Evolutionary conservation across 306 rosid genomes (phyloP).

Genomic region (Quercus parvula): DNA sequence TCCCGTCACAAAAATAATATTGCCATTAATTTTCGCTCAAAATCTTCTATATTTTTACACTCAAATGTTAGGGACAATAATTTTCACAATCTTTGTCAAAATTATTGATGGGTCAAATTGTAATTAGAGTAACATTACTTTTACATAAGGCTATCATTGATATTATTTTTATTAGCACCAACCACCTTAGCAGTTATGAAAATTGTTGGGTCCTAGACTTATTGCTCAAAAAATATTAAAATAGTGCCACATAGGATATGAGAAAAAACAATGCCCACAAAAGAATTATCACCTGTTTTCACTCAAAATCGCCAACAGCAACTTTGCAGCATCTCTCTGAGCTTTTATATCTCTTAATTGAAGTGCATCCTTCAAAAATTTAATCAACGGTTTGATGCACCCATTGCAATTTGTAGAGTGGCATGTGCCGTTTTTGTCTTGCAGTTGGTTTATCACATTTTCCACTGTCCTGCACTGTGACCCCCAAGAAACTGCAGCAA

Average conservation of each 20-base stretch:
- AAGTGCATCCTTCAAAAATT: constrained; percentile 20
- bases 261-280: background rate
- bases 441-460: constrained; percentile 4
- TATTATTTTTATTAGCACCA: too few species aligned
- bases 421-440: background rate
- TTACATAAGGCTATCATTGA: too few species aligned
- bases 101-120: too few species aligned
- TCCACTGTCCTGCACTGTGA: constrained; percentile 26
- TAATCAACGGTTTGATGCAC: constrained; percentile 7
- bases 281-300: constrained; percentile 14
- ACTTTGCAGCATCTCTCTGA: constrained; percentile 23
- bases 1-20: background rate
- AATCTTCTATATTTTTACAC: too few species aligned
- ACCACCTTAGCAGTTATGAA: too few species aligned
- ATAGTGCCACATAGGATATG: too few species aligned
- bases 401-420: background rate
- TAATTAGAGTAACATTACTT: too few species aligned
- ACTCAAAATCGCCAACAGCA: constrained; percentile 18
- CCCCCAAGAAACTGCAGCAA: constrained; percentile 25
- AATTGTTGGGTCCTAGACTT: too few species aligned
- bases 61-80: too few species aligned
- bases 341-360: constrained; percentile 12
- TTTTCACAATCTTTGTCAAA: too few species aligned
- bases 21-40: too few species aligned
- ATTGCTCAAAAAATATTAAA: too few species aligned